A percentile compares a stretch with the other conserved stretches of the same genome.
Conservation (phyloP, 805 yeast species). For the Sungouiozyma ichnusensis region DNA sequence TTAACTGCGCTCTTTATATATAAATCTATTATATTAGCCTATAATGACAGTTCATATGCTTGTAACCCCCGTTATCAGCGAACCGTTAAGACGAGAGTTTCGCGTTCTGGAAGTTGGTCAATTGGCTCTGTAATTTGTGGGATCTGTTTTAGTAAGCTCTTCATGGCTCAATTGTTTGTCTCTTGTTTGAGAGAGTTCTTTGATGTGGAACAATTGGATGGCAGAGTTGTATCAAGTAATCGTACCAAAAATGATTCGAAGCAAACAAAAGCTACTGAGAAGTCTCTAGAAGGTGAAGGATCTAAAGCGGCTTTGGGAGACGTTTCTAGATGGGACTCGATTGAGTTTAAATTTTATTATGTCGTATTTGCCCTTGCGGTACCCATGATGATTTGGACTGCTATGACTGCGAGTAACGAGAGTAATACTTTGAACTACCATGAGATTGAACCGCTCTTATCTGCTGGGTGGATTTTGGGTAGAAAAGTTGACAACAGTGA, state of each 20-base stretch:
- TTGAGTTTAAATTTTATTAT: constrained; percentile 64
- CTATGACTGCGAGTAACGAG: constrained; percentile 69
- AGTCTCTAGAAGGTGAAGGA: neutral
- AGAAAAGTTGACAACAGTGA: constrained; percentile 90
- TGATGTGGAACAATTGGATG: constrained; percentile 21
- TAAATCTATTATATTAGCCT: too few species aligned
- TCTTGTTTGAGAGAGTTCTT: constrained; percentile 12
- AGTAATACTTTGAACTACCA: constrained; percentile 61
- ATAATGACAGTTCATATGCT: too few species aligned
- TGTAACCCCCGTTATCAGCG: neutral
- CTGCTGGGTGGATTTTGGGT: constrained; percentile 85
- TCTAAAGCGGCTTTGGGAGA: neutral
- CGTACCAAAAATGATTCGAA: constrained; percentile 3
- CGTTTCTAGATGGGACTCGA: constrained; percentile 46
- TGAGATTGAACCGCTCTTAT: constrained; percentile 47
- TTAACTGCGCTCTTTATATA: too few species aligned
- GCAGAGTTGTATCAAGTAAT: constrained; percentile 22
- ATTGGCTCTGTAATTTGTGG: too few species aligned
- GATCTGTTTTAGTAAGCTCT: too few species aligned
- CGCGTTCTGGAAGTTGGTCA: neutral
- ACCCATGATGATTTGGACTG: constrained; percentile 75
- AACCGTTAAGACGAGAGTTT: neutral
- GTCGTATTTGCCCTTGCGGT: constrained; percentile 56
- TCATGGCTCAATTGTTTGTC: neutral
- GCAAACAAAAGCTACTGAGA: constrained; percentile 6